Base-by-base conservation (phyloP, 2,329 filamentous ascomycete genomes). In the Periconia sp. region DNA sequence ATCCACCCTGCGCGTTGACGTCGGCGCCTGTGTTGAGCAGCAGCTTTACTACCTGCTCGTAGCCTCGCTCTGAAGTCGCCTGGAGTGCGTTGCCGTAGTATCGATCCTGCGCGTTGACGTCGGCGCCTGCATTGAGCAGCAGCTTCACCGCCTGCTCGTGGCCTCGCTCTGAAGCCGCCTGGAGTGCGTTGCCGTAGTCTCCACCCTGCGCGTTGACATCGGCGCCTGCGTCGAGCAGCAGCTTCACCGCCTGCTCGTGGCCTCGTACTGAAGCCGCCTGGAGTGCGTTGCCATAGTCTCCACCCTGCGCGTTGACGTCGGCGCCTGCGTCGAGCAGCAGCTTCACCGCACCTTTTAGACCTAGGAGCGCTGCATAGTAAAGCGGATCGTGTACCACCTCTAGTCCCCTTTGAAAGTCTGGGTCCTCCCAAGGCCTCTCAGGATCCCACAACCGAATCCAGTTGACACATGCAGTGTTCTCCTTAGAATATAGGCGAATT, bases 201-300 rank as follows among this genome's bases (percentile, higher is more conserved):
- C 40, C 26, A 26, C 36, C 37, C 21, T 40, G 15, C 16, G 33
- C 31, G 23, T 37, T 46, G 16, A 45, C 25, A 31, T 40, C 24
- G 15, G 55, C 57, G 13, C 55, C 48, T 15, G 26, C 36, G 6
- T 52, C 28, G 12, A 65, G 43, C 30, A 63, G 43, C 15, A 48
- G 26, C 38, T 50, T 40, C 12, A 62, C 57, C 5, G 55, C 43
- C 13, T 40, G 12, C 18, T 48, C 15, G 33, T 57, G 23, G 29
- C 51, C 55, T 43, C 19, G 10, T 18, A 6, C 17, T 48, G 55
- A 44, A 47, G 47, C 47, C 24, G 42, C 46, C 39, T 59, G 54
- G 35, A 61, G 54, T 29, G 43, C 43, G 29, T 46, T 50, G 39
- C 35, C 31, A n/a, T n/a, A n/a, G 29, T 35, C 21, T 35, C 39